Evolutionary conservation across 352 stramenopile genomes (phyloP).

Genomic region (Peronospora tabacina): DNA sequence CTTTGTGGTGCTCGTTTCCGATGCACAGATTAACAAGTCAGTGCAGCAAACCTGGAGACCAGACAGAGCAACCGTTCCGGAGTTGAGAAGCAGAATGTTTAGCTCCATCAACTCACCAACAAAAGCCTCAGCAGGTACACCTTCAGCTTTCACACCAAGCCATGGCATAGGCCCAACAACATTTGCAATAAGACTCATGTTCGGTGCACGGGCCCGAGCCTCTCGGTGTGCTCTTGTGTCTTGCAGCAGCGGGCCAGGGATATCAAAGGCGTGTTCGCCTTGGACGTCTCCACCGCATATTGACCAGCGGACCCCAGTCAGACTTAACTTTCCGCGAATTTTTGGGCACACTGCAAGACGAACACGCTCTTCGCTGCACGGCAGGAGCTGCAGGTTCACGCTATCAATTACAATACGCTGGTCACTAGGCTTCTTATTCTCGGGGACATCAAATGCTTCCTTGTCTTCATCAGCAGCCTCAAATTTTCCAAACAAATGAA

Average conservation of each 20-base stretch:
- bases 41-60: constrained; percentile 59
- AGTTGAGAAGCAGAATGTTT: constrained; percentile 49
- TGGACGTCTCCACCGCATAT: constrained; percentile 77
- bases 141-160: constrained; percentile 64
- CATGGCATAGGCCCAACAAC: constrained; percentile 71
- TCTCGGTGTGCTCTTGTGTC: constrained; percentile 72
- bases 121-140: constrained; percentile 34
- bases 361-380: constrained; percentile 68
- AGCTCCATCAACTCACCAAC: constrained; percentile 58
- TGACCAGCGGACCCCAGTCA: constrained; percentile 74
- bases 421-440: constrained; percentile 19
- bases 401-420: constrained; percentile 49
- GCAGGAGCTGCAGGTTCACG: constrained; percentile 69
- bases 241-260: constrained; percentile 71
- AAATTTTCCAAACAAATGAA: constrained; percentile 77
- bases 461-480: constrained; percentile 24
- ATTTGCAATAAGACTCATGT: constrained; percentile 67
- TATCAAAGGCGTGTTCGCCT: constrained; percentile 74
- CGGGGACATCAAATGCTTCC: constrained; percentile 41
- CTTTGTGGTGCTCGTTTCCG: constrained; percentile 17
- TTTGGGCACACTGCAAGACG: constrained; percentile 57
- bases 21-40: constrained; percentile 51
- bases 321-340: constrained; percentile 44
- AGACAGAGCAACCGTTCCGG: constrained; percentile 39
- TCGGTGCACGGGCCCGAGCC: constrained; percentile 58